Evolutionary conservation across 1,139 yeast species (phyloP).

Genomic region (Hansenula anomala): DNA sequence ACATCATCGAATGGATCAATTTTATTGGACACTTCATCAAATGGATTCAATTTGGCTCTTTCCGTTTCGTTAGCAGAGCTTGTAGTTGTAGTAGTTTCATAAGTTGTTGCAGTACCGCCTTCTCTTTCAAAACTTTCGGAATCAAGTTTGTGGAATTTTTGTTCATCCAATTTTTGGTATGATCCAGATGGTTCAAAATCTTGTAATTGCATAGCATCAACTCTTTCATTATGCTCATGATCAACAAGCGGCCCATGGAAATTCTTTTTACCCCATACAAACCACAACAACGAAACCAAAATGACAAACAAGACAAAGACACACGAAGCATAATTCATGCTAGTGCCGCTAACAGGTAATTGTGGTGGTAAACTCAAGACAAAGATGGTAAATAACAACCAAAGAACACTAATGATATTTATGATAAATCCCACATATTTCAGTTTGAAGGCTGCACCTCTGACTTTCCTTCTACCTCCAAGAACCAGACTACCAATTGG

Average conservation of each 20-base stretch:
- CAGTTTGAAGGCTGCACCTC: slow-evolving; percentile 69
- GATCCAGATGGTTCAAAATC: slow-evolving; percentile 10
- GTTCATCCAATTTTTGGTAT: slow-evolving; percentile 19
- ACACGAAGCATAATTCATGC: slow-evolving; percentile 73
- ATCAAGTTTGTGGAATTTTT: slow-evolving; percentile 16
- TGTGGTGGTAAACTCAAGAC: slow-evolving; percentile 73
- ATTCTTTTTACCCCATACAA: slow-evolving; percentile 53
- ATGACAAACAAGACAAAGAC: slow-evolving; percentile 49
- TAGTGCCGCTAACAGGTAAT: slow-evolving; percentile 52
- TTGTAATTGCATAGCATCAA: slow-evolving; percentile 13
- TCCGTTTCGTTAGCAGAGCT: not conserved
- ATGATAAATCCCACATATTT: slow-evolving; percentile 62
- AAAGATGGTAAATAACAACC: slow-evolving; percentile 57
- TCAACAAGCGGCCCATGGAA: slow-evolving; percentile 67
- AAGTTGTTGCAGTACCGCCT: not conserved
- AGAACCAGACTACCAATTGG: slow-evolving; percentile 64
- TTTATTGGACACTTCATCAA: not conserved
- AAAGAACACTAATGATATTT: slow-evolving; percentile 53
- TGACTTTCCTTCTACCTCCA: slow-evolving; percentile 56
- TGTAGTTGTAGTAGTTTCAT: no score
- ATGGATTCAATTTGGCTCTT: not conserved
- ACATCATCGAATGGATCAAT: not conserved
- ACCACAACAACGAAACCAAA: slow-evolving; percentile 46
- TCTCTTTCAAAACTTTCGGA: slow-evolving; percentile 9
- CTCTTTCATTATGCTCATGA: slow-evolving; percentile 35